Conservation (phyloP, 1,284 basidiomycete species). For the Sphagnurus paluster region DNA sequence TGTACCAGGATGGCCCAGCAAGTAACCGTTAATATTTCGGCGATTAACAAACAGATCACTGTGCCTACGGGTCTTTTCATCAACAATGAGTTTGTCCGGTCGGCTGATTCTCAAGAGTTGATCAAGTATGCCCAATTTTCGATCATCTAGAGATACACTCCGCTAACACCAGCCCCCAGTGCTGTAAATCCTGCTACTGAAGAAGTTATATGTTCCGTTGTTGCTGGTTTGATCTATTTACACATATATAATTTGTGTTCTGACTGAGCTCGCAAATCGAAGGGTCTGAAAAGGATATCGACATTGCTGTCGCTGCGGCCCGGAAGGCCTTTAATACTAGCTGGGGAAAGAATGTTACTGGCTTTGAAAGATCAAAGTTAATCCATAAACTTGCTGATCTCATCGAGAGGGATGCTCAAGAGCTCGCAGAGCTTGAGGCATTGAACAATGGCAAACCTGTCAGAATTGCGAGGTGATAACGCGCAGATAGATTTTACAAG, state of each 20-base stretch:
- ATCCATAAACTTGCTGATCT: conserved; percentile 89
- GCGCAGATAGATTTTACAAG: neutral
- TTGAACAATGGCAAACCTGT: conserved; percentile 88
- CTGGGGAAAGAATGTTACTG: conserved; percentile 89
- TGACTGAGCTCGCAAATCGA: conserved; percentile 21
- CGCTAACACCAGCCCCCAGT: conserved; percentile 33
- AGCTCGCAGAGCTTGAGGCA: conserved; percentile 76
- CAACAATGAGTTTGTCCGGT: conserved; percentile 82
- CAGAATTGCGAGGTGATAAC: conserved; percentile 55
- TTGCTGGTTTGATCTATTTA: conserved; percentile 54
- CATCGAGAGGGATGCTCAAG: conserved; percentile 82
- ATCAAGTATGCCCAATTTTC: conserved; percentile 48
- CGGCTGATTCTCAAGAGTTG: conserved; percentile 58
- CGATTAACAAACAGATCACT: conserved; percentile 50
- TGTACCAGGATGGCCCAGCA: conserved; percentile 44
- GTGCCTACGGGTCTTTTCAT: conserved; percentile 89
- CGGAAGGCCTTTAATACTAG: conserved; percentile 83
- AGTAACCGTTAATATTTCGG: conserved; percentile 37
- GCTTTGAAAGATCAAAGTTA: conserved; percentile 77
- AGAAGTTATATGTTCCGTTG: conserved; percentile 64
- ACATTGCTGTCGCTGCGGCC: conserved; percentile 82
- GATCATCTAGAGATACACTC: conserved; percentile 15
- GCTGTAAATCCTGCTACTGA: conserved; percentile 77
- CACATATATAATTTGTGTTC: neutral
- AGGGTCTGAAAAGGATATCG: conserved; percentile 79